A percentile compares a stretch with the other conserved stretches of the same genome.
phyloP scores from a whole-genome alignment of 2,329 filamentous ascomycete species.

The Ophiocordyceps robertsii region DNA sequence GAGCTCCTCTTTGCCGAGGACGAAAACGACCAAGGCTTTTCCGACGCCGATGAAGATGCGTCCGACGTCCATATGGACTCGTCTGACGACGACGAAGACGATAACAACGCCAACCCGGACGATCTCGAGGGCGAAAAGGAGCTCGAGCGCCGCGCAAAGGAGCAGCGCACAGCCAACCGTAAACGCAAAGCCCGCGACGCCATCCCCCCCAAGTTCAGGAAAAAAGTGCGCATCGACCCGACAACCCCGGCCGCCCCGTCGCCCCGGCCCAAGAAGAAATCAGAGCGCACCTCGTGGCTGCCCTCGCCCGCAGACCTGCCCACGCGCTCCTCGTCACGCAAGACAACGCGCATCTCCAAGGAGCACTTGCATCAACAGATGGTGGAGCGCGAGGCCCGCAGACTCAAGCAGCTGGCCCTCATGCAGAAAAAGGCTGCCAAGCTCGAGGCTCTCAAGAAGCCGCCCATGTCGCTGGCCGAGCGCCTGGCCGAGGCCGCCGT shows the following conservation, averaged over 20 bases:
- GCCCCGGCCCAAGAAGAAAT: conserved; percentile 44
- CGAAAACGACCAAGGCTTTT: conserved; percentile 55
- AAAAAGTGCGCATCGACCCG: conserved; percentile 62
- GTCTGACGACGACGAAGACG: conserved; percentile 72
- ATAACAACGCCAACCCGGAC: conserved; percentile 60
- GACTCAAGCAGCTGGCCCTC: conserved; percentile 54
- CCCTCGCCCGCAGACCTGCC: conserved; percentile 40
- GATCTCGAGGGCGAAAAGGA: conserved; percentile 82
- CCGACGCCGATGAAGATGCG: conserved; percentile 50
- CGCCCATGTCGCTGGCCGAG: conserved; percentile 76
- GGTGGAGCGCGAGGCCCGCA: conserved; percentile 56
- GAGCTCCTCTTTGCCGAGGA: conserved; percentile 65
- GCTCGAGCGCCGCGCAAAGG: conserved; percentile 62
- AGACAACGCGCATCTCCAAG: conserved; percentile 45
- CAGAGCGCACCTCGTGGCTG: conserved; percentile 45
- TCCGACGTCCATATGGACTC: conserved; percentile 80
- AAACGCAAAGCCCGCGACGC: conserved; percentile 73
- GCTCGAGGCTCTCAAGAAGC: conserved; percentile 62
- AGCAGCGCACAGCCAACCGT: conserved; percentile 50
- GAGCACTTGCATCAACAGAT: conserved; percentile 56
- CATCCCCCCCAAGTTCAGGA: conserved; percentile 56
- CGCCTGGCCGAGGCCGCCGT: conserved; percentile 68
- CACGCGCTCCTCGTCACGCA: conserved; percentile 42
- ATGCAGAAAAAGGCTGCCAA: conserved; percentile 58
- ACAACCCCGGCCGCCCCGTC: conserved; percentile 26